Base-by-base conservation (phyloP, 306 rosid genomes). In the Erythrophleum fordii region DNA sequence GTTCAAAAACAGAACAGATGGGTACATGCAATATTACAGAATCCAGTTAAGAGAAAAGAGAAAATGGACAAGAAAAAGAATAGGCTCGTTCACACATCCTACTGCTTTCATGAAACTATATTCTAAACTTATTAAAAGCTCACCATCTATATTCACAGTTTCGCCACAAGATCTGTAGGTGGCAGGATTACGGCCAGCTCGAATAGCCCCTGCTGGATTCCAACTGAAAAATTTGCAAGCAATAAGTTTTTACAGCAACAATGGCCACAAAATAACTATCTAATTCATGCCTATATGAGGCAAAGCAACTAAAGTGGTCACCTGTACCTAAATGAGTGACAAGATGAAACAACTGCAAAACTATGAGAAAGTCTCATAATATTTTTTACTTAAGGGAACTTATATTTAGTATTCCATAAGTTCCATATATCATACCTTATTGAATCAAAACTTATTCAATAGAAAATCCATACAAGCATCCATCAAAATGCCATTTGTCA, bases 121-220 rank as follows among this genome's bases (percentile, higher is more conserved):
- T 18, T 25, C 53, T 52, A 58, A 59, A 41, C 46, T 65, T 31
- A 60, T 42, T 56, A 28, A 75, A 79, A 85, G 76, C 91, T 87
- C 83, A 95, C 99, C 99, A 80, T 86, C 94, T 73, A 95, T 71
- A 69, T 93, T 85, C 48, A 93, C 65, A 45, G 86, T 95, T 91
- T 93, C 84, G 8, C 90, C 99, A 48, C 64, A 20, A 67, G 83
- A 87, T 85, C 77, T 87, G 83, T 93, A 95, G 59, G 91, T 90
- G 74, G 99, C 99, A 69, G 98, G 93, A 87, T 91, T 95, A 56
- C 89, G 72, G 56, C 99, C 99, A 72, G 90, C 80, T 88, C 94
- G 92, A 85, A 95, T 90, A 83, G 99, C 98, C 81, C 94, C 99
- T 29, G 93, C 87, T 77, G 98, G 99, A 83, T 42, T 93, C 99